Evolutionary conservation across 2,329 filamentous ascomycete genomes (phyloP), one percentile per base, ranked within the genome.

Genomic region (Lithohypha guttulata): DNA sequence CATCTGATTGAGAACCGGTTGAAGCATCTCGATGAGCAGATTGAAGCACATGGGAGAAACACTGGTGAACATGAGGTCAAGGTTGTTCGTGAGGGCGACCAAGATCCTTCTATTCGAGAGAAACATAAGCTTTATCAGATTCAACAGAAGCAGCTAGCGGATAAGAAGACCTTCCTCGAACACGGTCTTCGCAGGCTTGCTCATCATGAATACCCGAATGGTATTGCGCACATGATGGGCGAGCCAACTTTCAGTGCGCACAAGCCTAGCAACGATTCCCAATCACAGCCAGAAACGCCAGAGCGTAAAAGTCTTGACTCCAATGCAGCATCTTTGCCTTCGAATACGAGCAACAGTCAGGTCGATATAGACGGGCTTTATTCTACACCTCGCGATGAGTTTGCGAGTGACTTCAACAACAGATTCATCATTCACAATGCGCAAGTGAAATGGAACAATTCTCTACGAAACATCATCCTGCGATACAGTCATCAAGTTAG

Each of bases 401-500:
- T 89, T 50, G 79, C 84, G 34, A 94, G 83, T 59, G 87, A 96
- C 56, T 98, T 95, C 68, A 91, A 93, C 58, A 98, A 98, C 55
- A 82, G 91, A 2, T 98, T 98, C 65, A 89, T 96, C 51, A 82
- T 98, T 37, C 91, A 98, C 66, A 98, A 98, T 53, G 75, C 93
- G 57, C 91, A 98, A 55, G 67, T 98, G 42, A 98, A 98, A 60
- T 98, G 91, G 91, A 96, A 94, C 64, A 98, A 98, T 53, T 76
- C 87, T 8, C 64, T 98, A 25, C 78, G 91, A 43, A 96, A 98
- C 55, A 95, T 95, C 53, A 91, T 98, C 34, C 73, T 98, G 27
- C 84, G 91, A 17, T 98, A 98, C 59, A 93, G 91, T 47, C 91
- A 98, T 56, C 91, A 98, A 65, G 91, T 93, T 53, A 86, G 87